phyloP scores from a whole-genome alignment of 176 grass and related monocot genomes.

The Oryza rufipogon region DNA sequence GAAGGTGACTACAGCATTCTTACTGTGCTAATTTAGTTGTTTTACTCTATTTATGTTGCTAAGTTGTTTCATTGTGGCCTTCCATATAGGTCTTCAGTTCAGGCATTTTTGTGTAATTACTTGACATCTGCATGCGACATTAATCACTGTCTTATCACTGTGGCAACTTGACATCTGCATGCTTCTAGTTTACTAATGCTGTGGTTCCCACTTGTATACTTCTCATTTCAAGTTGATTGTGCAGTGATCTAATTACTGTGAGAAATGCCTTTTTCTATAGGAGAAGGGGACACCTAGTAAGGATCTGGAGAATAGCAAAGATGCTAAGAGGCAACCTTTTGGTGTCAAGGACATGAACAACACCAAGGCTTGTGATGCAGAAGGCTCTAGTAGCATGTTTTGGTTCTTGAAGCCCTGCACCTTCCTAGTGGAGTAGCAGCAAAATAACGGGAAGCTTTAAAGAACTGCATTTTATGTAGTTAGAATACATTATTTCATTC shows the following conservation, averaged over 20 bases:
- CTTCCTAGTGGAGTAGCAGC: constrained; percentile 64
- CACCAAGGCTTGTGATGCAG: constrained; percentile 50
- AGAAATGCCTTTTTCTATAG: constrained; percentile 41
- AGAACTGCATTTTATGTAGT: constrained; percentile 26
- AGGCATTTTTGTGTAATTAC: not conserved
- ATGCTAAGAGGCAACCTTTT: constrained; percentile 60
- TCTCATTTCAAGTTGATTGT: not conserved
- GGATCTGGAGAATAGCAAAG: constrained; percentile 63
- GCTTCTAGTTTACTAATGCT: not conserved
- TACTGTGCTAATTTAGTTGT: not conserved
- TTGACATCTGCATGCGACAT: not conserved
- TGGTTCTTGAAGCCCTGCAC: constrained; percentile 99
- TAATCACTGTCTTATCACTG: not conserved
- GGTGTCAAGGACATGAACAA: constrained; percentile 60
- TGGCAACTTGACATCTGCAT: not conserved
- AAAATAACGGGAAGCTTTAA: not conserved
- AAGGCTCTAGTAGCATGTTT: constrained; percentile 78
- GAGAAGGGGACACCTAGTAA: constrained; percentile 63
- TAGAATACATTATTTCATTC: constrained; percentile 38
- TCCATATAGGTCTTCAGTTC: not conserved
- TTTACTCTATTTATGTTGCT: too few species aligned
- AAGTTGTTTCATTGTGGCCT: not conserved
- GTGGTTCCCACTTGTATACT: not conserved
- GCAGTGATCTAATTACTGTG: constrained; percentile 30
- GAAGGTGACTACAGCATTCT: constrained; percentile 52